Evolutionary conservation across 208 protist species (phyloP).

Genomic region (Acanthamoeba pearcei): DNA sequence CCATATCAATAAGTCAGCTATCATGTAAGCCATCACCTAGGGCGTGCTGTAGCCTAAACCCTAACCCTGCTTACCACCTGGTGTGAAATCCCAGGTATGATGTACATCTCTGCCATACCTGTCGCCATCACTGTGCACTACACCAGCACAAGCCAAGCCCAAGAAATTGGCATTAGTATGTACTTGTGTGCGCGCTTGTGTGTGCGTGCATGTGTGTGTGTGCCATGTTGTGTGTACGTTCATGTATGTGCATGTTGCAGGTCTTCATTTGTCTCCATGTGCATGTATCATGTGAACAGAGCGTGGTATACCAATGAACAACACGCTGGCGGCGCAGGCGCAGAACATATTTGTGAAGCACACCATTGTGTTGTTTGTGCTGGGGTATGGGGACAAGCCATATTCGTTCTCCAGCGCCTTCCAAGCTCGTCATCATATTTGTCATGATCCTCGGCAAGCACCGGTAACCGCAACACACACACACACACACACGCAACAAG

Average conservation of each 20-base stretch:
- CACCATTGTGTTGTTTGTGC: slow-evolving; percentile 14
- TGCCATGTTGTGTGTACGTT: not conserved
- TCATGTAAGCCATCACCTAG: no score
- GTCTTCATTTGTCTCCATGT: not conserved
- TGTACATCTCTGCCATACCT: slow-evolving; percentile 64
- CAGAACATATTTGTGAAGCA: slow-evolving; percentile 38
- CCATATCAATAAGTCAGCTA: no score
- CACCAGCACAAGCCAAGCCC: not conserved
- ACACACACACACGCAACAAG: not conserved
- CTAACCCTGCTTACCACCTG: no score
- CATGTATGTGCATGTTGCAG: no score
- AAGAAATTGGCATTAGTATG: slow-evolving; percentile 21
- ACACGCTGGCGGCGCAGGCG: slow-evolving; percentile 24
- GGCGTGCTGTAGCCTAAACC: no score
- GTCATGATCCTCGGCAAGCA: slow-evolving; percentile 73
- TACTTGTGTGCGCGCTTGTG: no score
- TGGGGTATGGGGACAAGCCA: not conserved
- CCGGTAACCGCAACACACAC: not conserved
- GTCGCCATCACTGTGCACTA: slow-evolving; percentile 53
- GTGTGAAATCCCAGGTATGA: not conserved
- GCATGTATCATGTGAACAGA: not conserved
- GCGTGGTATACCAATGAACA: not conserved
- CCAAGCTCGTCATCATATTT: slow-evolving; percentile 37
- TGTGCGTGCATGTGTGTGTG: not conserved
- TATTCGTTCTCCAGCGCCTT: slow-evolving; percentile 52